Percentiles rank a stretch among this genome's conserved stretches.
These are phyloP conservation scores for Filosporella fistucella DNA, from an alignment of 495 filamentous ascomycete species.

Conservation along the genomic window DNA sequence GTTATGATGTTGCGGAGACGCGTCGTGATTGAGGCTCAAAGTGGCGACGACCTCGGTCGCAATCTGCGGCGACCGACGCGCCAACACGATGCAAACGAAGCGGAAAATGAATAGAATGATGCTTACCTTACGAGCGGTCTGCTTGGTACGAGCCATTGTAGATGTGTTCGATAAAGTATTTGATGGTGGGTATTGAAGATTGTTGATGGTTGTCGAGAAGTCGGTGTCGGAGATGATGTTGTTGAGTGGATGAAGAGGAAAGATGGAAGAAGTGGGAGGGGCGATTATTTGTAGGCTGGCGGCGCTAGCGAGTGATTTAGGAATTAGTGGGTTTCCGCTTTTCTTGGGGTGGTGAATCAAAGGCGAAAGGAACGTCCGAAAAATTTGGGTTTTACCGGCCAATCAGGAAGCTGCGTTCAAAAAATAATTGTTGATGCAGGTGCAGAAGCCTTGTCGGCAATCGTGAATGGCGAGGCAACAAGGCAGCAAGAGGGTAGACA, in stretches of 20 bases:
- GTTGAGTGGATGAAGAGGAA: constrained; percentile 18
- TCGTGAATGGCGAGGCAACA: no score
- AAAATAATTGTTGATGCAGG: no score
- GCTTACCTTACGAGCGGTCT: constrained; percentile 77
- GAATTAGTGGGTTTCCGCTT: constrained; percentile 4
- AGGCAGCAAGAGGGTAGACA: no score
- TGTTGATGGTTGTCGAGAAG: constrained; percentile 30
- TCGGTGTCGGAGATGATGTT: constrained; percentile 12
- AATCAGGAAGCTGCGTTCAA: no score
- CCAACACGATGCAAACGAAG: constrained; percentile 20
- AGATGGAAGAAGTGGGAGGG: constrained; percentile 22
- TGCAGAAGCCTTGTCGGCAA: no score
- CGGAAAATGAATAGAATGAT: constrained; percentile 25
- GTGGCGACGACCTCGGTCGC: constrained; percentile 19
- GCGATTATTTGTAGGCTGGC: constrained; percentile 20
- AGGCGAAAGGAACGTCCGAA: background rate
- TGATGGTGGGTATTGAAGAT: constrained; percentile 35
- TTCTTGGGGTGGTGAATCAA: constrained; percentile 1
- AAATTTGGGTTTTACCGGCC: background rate
- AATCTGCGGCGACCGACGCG: constrained; percentile 24
- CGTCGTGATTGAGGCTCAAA: constrained; percentile 18
- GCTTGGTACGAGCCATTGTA: constrained; percentile 98
- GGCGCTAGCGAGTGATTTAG: constrained; percentile 22
- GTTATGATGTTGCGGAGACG: constrained; percentile 9
- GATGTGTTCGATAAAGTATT: constrained; percentile 40